Percentiles rank a stretch among this genome's conserved stretches.
These are phyloP conservation scores for Blastobotrys robertii DNA, from an alignment of 805 yeast species.

Conservation along the genomic window DNA sequence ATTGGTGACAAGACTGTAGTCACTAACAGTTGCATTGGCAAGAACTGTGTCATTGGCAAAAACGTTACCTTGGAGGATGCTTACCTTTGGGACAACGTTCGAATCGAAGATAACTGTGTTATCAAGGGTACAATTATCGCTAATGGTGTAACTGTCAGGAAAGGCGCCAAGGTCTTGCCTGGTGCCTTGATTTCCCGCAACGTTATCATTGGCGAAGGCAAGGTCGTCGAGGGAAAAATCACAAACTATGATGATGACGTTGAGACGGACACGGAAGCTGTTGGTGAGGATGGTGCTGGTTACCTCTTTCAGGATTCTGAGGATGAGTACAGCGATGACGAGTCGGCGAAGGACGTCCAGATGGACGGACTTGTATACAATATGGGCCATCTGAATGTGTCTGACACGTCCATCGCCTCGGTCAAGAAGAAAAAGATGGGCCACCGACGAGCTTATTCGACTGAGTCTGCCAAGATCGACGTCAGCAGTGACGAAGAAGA, in stretches of 20 bases:
- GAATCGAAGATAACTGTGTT: conserved; percentile 53
- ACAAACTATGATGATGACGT: conserved; percentile 10
- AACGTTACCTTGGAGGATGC: conserved; percentile 63
- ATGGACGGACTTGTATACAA: conserved; percentile 18
- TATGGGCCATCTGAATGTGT: conserved; percentile 23
- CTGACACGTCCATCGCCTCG: conserved; percentile 24
- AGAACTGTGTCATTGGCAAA: conserved; percentile 74
- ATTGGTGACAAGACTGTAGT: conserved; percentile 69
- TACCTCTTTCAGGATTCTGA: conserved; percentile 16
- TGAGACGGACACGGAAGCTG: conserved; percentile 17
- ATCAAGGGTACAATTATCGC: conserved; percentile 67
- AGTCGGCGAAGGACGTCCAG: not conserved
- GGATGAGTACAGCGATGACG: conserved; percentile 11
- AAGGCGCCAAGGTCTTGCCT: conserved; percentile 43
- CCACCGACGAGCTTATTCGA: conserved; percentile 16
- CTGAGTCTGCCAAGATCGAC: conserved; percentile 30
- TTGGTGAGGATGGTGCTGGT: conserved; percentile 34
- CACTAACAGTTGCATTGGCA: conserved; percentile 70
- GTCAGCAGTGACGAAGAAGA: conserved; percentile 43
- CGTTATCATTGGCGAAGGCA: conserved; percentile 52
- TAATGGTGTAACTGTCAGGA: conserved; percentile 44
- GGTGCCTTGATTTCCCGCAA: conserved; percentile 74
- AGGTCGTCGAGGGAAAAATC: conserved; percentile 23
- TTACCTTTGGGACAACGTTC: conserved; percentile 79
- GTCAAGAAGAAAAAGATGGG: conserved; percentile 8